Base-by-base conservation (phyloP, 1,284 basidiomycete species). In the Athelia psychrophila region DNA sequence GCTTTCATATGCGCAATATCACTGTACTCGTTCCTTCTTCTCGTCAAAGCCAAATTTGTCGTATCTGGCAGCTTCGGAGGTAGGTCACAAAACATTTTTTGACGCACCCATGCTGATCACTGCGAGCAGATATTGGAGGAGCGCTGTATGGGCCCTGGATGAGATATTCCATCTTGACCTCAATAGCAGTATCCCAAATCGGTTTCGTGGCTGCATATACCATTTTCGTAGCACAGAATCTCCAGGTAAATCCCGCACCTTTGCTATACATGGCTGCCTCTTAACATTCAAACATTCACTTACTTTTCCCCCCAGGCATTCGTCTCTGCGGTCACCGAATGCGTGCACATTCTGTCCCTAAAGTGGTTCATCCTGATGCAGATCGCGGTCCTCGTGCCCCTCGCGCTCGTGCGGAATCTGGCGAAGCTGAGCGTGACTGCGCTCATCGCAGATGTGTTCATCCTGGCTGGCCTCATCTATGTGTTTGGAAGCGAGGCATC, bases 191-290 rank as follows among this genome's bases (percentile, higher is more conserved):
- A 24, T 98, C 95, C 0, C 97, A 99, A 68, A 78, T 96, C 44
- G 91, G 90, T 27, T 95, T 95, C 66, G 91, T 93, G 35, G 71
- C 83, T 30, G 95, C 94, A 5, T 98, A 98, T 72, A 94, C 88
- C 16, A 98, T 98, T 65, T 99, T 98, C 70, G 94, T 98, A 24
- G 91, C 95, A 2, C 84, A 97, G 71, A 97, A 95, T 66, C 79
- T 98, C 19, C 87, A 88, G 66, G 80, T 77, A 51, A 9, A 61
- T 49, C 27, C 20, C n/a, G 12, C 47, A n/a, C n/a, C n/a, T n/a
- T n/a, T n/a, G n/a, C n/a, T n/a, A n/a, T n/a, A n/a, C n/a, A n/a
- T n/a, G n/a, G n/a, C n/a, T n/a, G n/a, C 19, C 1, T 48, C 19
- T n/a, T 33, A 15, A 45, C 18, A 10, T 15, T 16, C 38, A 0